These are phyloP conservation scores for Solanum megistacrolobum DNA, from an alignment of 257 asterid species.

Conservation along the genomic window DNA sequence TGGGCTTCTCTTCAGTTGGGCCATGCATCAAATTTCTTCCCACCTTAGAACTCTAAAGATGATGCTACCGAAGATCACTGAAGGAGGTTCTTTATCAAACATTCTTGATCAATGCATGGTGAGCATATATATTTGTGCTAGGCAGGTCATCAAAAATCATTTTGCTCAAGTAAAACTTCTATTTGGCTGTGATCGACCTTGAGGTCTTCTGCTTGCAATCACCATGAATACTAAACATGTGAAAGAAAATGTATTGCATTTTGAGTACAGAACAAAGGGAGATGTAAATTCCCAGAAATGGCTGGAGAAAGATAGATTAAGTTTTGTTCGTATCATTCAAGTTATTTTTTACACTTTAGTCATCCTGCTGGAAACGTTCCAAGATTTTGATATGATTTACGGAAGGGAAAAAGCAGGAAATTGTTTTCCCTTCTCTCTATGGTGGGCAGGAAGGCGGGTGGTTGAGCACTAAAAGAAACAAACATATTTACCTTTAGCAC, in stretches of 20 bases:
- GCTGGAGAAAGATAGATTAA: not conserved
- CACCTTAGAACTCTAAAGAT: constrained; percentile 76
- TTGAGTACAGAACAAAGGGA: not conserved
- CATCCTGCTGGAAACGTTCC: not conserved
- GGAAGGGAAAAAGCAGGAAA: not conserved
- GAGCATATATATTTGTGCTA: constrained; percentile 24
- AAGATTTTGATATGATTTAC: not conserved
- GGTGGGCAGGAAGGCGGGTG: not conserved
- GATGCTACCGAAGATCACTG: constrained; percentile 94
- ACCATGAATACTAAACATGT: not conserved
- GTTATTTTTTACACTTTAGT: not conserved
- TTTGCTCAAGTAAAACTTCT: not conserved
- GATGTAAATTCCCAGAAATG: not conserved
- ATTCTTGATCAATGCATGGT: constrained; percentile 97
- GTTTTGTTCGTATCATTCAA: not conserved
- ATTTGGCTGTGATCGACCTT: not conserved
- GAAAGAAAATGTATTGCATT: not conserved
- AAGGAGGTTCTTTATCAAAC: constrained; percentile 92
- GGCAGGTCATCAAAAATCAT: not conserved
- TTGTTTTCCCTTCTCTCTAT: not conserved
- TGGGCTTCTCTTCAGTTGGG: constrained; percentile 98
- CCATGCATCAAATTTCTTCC: constrained; percentile 86
- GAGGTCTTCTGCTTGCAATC: not conserved
- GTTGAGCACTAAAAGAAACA: not conserved
- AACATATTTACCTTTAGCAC: not conserved